Evolutionary conservation across 257 asterid species (phyloP).

Genomic region (Verbena officinalis): DNA sequence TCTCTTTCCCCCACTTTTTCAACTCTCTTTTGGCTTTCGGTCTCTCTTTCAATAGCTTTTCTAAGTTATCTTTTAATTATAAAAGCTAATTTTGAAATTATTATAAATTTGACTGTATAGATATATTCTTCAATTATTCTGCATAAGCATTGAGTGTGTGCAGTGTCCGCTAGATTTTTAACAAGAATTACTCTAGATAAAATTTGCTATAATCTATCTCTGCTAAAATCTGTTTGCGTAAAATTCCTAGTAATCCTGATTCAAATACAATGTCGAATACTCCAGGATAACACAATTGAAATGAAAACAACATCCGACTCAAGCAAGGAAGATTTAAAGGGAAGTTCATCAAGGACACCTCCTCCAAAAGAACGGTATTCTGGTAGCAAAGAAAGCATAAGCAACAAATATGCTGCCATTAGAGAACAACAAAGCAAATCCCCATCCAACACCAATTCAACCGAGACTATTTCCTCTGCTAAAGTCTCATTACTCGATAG

Average conservation of each 20-base stretch:
- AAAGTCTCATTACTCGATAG: constrained; percentile 78
- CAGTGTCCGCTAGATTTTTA: too few species aligned
- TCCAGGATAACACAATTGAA: constrained; percentile 59
- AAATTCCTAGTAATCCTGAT: background rate
- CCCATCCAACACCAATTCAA: constrained; percentile 42
- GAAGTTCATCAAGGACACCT: constrained; percentile 74
- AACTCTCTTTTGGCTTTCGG: too few species aligned
- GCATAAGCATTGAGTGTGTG: too few species aligned
- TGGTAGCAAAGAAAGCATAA: constrained; percentile 82
- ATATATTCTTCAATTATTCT: too few species aligned
- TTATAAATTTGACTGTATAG: too few species aligned
- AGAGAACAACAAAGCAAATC: constrained; percentile 79
- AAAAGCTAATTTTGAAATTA: too few species aligned
- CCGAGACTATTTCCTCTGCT: constrained; percentile 61
- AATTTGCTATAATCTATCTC: too few species aligned
- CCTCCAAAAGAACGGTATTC: constrained; percentile 56
- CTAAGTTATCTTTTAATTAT: too few species aligned
- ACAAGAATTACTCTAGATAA: too few species aligned
- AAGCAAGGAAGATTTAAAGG: constrained; percentile 51
- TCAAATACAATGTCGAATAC: constrained; percentile 6
- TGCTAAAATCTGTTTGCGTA: too few species aligned
- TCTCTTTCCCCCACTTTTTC: too few species aligned
- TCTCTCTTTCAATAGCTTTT: too few species aligned
- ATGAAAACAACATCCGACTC: constrained; percentile 47
- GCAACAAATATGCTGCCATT: constrained; percentile 79